These are phyloP conservation scores for Malbranchea zuffiana DNA, from an alignment of 2,329 filamentous ascomycete species.

Conservation along the genomic window DNA sequence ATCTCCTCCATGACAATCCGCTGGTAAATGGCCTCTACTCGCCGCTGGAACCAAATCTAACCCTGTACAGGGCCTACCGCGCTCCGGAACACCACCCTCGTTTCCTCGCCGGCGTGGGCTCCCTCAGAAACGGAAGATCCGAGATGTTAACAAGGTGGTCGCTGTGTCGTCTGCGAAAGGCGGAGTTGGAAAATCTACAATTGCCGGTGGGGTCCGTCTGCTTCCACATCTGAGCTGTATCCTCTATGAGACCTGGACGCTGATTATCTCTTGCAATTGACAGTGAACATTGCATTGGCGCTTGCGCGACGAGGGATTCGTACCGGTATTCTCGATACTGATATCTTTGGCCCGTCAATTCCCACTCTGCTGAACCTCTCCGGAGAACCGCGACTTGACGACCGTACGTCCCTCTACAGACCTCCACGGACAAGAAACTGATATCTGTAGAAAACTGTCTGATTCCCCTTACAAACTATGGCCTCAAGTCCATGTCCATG, in stretches of 20 bases:
- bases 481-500: conserved; percentile 97
- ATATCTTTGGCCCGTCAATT: conserved; percentile 93
- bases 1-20: conserved; percentile 71
- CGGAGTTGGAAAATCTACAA: conserved; percentile 94
- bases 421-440: conserved; percentile 24
- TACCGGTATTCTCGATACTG: conserved; percentile 82
- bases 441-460: no score
- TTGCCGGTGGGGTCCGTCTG: conserved; percentile 51
- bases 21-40: conserved; percentile 44
- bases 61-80: conserved; percentile 61
- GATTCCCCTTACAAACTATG: conserved; percentile 83
- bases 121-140: conserved; percentile 69
- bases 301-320: conserved; percentile 73
- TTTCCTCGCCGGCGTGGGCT: conserved; percentile 68
- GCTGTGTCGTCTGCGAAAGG: conserved; percentile 97
- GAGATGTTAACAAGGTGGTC: conserved; percentile 79
- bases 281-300: conserved; percentile 70
- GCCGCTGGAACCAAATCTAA: conserved; percentile 1
- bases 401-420: conserved; percentile 43
- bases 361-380: conserved; percentile 77
- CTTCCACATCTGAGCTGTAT: background rate
- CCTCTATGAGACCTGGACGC: background rate
- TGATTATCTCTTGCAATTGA: background rate
- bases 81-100: conserved; percentile 55
- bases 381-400: conserved; percentile 64